Evolutionary conservation across 306 rosid genomes (phyloP).

Genomic region (Fagus sylvatica): DNA sequence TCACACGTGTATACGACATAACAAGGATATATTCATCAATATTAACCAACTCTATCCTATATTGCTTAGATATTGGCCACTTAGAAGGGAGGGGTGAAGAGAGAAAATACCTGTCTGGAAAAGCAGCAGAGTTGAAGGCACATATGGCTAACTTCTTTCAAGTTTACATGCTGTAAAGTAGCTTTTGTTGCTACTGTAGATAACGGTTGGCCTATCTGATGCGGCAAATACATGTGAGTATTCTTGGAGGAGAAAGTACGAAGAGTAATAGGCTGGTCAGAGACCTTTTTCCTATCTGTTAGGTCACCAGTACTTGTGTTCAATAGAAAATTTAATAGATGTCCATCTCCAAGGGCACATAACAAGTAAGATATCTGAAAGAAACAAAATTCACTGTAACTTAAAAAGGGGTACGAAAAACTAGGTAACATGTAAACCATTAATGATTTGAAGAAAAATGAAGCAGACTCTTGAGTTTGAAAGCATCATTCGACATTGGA

Average conservation of each 20-base stretch:
- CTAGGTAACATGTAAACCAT: not conserved
- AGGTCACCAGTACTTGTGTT: slow-evolving; percentile 83
- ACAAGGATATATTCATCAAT: not conserved
- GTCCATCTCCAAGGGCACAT: slow-evolving; percentile 98
- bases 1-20: not conserved
- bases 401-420: not conserved
- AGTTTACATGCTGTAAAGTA: slow-evolving; percentile 91
- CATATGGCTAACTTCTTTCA: slow-evolving; percentile 99
- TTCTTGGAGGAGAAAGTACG: slow-evolving; percentile 95
- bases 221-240: slow-evolving; percentile 96
- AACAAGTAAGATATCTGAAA: slow-evolving; percentile 85
- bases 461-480: too few species aligned
- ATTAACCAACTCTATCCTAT: not conserved
- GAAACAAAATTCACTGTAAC: not conserved
- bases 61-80: slow-evolving; percentile 2
- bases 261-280: slow-evolving; percentile 93
- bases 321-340: slow-evolving; percentile 81
- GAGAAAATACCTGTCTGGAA: slow-evolving; percentile 85
- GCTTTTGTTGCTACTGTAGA: slow-evolving; percentile 95
- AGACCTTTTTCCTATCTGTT: slow-evolving; percentile 89
- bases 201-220: slow-evolving; percentile 97
- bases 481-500: too few species aligned
- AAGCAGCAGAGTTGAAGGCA: slow-evolving; percentile 99
- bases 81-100: not conserved
- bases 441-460: not conserved